phyloP scores from a whole-genome alignment of 805 yeast species.

The Candida awuae region DNA sequence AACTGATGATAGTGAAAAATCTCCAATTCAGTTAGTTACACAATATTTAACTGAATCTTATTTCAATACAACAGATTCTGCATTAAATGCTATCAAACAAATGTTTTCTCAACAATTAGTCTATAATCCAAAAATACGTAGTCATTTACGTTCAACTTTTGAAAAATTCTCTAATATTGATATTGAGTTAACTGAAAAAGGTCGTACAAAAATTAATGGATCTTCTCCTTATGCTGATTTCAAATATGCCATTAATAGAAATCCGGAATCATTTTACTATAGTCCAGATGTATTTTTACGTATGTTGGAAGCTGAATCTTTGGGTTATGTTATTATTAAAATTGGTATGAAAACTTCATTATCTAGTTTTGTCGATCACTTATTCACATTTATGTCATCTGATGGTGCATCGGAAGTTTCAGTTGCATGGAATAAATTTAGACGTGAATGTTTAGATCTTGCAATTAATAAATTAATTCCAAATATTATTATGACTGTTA shows the following conservation, averaged over 20 bases:
- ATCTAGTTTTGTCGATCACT: slow-evolving; percentile 38
- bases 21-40: slow-evolving; percentile 56
- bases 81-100: slow-evolving; percentile 59
- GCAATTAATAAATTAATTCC: slow-evolving; percentile 65
- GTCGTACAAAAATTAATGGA: slow-evolving; percentile 65
- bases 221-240: slow-evolving; percentile 80
- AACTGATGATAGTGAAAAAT: slow-evolving; percentile 55
- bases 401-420: slow-evolving; percentile 74
- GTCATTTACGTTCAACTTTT: slow-evolving; percentile 55
- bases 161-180: slow-evolving; percentile 59
- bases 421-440: slow-evolving; percentile 70
- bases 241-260: slow-evolving; percentile 80
- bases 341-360: slow-evolving; percentile 44
- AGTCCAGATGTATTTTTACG: slow-evolving; percentile 78
- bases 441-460: slow-evolving; percentile 56
- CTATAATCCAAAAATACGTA: slow-evolving; percentile 74
- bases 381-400: slow-evolving; percentile 51
- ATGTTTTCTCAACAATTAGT: slow-evolving; percentile 72
- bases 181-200: slow-evolving; percentile 77
- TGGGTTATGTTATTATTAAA: slow-evolving; percentile 62
- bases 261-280: slow-evolving; percentile 62
- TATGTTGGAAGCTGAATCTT: slow-evolving; percentile 85
- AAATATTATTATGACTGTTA: slow-evolving; percentile 63
- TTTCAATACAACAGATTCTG: slow-evolving; percentile 47
- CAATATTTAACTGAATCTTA: slow-evolving; percentile 30